phyloP scores from a whole-genome alignment of 495 filamentous ascomycete genomes.

The Neurospora sp. region DNA sequence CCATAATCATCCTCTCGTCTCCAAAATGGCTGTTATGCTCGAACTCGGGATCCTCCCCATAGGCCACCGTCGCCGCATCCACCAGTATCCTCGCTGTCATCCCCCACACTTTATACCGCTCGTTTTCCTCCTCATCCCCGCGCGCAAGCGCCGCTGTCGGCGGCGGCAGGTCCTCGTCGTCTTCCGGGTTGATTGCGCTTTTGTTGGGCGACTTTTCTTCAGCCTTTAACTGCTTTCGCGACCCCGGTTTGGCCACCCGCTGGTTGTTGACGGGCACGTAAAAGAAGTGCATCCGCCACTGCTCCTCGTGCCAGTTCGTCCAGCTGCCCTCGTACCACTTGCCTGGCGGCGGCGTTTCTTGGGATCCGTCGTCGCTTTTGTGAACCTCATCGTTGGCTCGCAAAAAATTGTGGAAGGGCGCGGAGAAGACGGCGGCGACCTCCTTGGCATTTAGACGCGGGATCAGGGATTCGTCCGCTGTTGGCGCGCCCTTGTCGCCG shows the following conservation, averaged over 20 bases:
- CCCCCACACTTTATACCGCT: conserved; percentile 72
- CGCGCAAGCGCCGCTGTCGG: conserved; percentile 12
- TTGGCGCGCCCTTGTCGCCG: conserved; percentile 7
- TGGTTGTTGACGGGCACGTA: conserved; percentile 61
- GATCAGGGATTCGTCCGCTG: conserved; percentile 60
- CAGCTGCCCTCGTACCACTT: conserved; percentile 63
- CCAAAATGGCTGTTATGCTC: conserved; percentile 70
- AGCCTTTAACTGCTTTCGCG: not conserved
- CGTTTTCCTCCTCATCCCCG: conserved; percentile 32
- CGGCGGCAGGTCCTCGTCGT: conserved; percentile 2
- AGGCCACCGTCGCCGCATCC: conserved; percentile 76
- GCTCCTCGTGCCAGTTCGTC: conserved; percentile 50
- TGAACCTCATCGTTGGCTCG: conserved; percentile 33
- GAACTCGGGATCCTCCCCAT: conserved; percentile 71
- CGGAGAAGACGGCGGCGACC: conserved; percentile 85
- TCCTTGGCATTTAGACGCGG: conserved; percentile 73
- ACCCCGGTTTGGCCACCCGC: conserved; percentile 46
- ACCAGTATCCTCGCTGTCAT: conserved; percentile 87
- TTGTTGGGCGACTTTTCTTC: not conserved
- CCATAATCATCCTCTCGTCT: conserved; percentile 65
- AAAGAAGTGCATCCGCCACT: conserved; percentile 82
- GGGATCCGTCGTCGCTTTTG: conserved; percentile 2
- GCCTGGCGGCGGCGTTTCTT: conserved; percentile 36
- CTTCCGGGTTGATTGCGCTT: not conserved
- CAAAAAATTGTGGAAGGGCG: conserved; percentile 68